These are phyloP conservation scores for Starmerella kuoi DNA, from an alignment of 805 yeast genomes.

Conservation along the genomic window DNA sequence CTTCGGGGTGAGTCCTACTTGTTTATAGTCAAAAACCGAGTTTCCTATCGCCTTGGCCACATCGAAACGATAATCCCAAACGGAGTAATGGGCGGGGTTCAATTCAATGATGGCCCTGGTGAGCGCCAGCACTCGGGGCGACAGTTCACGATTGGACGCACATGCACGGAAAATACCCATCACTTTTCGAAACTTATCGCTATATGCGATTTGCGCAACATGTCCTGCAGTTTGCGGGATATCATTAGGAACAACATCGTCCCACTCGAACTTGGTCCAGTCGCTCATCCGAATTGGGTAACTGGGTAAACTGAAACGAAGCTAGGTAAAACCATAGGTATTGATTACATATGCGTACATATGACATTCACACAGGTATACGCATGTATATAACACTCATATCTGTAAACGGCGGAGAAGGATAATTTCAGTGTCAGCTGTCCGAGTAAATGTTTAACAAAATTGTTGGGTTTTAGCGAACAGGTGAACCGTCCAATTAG, in stretches of 20 bases:
- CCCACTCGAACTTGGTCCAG: constrained; percentile 26
- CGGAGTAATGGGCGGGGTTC: constrained; percentile 85
- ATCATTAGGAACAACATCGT: constrained; percentile 28
- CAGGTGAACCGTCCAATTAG: no score
- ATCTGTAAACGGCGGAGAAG: no score
- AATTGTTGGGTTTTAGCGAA: no score
- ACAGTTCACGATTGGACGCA: constrained; percentile 45
- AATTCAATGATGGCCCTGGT: constrained; percentile 50
- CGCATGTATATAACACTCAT: no score
- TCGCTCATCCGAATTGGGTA: constrained; percentile 3
- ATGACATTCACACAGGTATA: no score
- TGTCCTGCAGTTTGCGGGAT: constrained; percentile 24
- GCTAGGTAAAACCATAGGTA: not conserved
- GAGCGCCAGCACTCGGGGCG: constrained; percentile 58
- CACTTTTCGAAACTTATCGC: constrained; percentile 51
- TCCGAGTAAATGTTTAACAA: no score
- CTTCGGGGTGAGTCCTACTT: constrained; percentile 20
- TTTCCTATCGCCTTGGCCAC: constrained; percentile 24
- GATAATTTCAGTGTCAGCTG: no score
- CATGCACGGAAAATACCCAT: constrained; percentile 54
- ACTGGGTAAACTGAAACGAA: not conserved
- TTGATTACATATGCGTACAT: not conserved
- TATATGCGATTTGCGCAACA: constrained; percentile 40
- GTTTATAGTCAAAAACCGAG: constrained; percentile 26
- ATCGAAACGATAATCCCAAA: constrained; percentile 46